Evolutionary conservation across 2,329 filamentous ascomycete genomes (phyloP), one percentile per base, ranked within the genome.

Genomic region (Colletotrichum coccodes): DNA sequence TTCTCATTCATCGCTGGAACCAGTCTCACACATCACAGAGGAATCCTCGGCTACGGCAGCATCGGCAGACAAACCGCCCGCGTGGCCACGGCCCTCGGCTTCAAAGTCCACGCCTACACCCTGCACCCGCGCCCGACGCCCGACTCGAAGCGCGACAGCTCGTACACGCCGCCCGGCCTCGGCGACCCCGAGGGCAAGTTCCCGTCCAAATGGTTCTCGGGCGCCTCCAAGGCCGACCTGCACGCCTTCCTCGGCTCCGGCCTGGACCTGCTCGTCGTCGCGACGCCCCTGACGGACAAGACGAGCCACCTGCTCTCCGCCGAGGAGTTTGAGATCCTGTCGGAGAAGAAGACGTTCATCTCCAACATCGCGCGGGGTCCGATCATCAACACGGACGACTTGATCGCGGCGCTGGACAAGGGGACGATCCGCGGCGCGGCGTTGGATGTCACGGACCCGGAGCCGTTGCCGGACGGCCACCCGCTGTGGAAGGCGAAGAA

Each of bases 391-490:
- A 85, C 83, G 2, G 79, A 85, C 2, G 91, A 88, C 2, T 76
- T 95, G 58, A 85, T 94, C 23, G 81, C 82, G 1, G 90, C 91
- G 0, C 80, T 95, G 12, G 79, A 86, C 21, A 81, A 82, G 3
- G 90, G 91, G 0, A 79, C 95, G 12, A 81, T 85, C 54, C 75
- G 83, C 3, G 93, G 93, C 34, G 93, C 93, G 0, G 92, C 92
- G 1, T 79, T 95, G 46, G 93, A 95, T 76, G 93, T 95, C 1
- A 92, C 92, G 2, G 92, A 95, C 69, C 93, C 93, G 0, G 93
- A 95, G 77, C 93, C 93, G 0, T 77, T 95, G 71, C 92, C 92
- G 0, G 79, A 84, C 3, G 87, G 91, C 5, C 89, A 92, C 75
- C 86, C 88, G 71, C 79, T 95, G 58, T 95, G 92, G 92, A 85